Evolutionary conservation across 1,139 yeast genomes (phyloP).

Genomic region (Groenewaldozyma auringiensis): DNA sequence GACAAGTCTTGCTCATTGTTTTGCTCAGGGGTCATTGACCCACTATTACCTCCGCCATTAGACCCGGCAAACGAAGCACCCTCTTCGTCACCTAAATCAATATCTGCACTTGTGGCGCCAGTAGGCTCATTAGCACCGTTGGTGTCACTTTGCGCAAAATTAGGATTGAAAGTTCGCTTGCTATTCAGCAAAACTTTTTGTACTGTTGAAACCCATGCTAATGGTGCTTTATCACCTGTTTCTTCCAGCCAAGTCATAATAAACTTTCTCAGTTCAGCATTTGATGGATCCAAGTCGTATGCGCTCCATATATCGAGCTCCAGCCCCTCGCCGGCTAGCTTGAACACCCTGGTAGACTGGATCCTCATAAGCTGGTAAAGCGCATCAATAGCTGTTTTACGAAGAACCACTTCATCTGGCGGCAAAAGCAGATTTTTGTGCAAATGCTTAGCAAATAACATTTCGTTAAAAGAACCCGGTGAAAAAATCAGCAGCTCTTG

Average conservation of each 20-base stretch:
- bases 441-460: conserved; percentile 22
- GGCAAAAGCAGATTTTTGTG: conserved; percentile 23
- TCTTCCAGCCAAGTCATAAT: conserved; percentile 33
- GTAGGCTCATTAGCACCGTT: conserved; percentile 11
- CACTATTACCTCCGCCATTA: conserved; percentile 16
- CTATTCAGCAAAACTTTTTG: conserved; percentile 31
- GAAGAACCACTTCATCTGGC: conserved; percentile 13
- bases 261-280: conserved; percentile 24
- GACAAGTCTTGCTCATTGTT: conserved; percentile 13
- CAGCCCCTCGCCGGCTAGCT: conserved; percentile 27
- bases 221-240: conserved; percentile 26
- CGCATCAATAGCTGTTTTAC: conserved; percentile 32
- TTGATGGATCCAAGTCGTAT: conserved; percentile 27
- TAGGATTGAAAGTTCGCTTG: conserved; percentile 18
- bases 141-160: conserved; percentile 3
- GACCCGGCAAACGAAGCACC: conserved; percentile 38
- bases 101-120: conserved; percentile 7
- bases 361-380: conserved; percentile 32
- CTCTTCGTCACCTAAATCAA: conserved; percentile 37
- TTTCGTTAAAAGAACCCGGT: conserved; percentile 24
- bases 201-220: conserved; percentile 33
- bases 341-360: conserved; percentile 27
- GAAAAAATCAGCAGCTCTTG: conserved; percentile 29
- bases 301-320: conserved; percentile 34
- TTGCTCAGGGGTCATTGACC: background rate